These are phyloP conservation scores for Coniochaeta sp. DNA, from an alignment of 2,329 filamentous ascomycete genomes.

Conservation along the genomic window DNA sequence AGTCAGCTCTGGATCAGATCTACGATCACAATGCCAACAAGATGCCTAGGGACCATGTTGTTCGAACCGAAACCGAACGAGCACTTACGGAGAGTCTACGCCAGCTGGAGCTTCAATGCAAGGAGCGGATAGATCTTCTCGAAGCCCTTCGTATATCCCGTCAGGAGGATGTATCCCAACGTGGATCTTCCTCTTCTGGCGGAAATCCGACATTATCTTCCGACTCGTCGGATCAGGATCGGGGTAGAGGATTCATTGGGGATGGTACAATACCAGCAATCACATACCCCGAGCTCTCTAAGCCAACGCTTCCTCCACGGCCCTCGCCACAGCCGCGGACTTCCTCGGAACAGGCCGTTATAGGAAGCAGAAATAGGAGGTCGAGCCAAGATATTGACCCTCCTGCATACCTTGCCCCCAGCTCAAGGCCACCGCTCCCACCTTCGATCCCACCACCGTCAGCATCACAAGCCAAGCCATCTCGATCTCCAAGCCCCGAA, in stretches of 20 bases:
- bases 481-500: slow-evolving; percentile 50
- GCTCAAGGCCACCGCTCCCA: slow-evolving; percentile 17
- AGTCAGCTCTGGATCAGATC: slow-evolving; percentile 79
- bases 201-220: background rate
- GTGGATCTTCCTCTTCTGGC: slow-evolving; percentile 16
- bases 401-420: slow-evolving; percentile 17
- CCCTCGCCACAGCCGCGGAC: slow-evolving; percentile 47
- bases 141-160: slow-evolving; percentile 69
- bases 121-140: slow-evolving; percentile 83
- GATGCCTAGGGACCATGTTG: slow-evolving; percentile 59
- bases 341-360: slow-evolving; percentile 40
- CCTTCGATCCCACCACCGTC: slow-evolving; percentile 18
- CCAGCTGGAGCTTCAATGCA: slow-evolving; percentile 83
- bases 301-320: slow-evolving; percentile 41
- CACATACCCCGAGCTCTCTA: slow-evolving; percentile 74
- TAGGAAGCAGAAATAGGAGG: slow-evolving; percentile 20
- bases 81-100: slow-evolving; percentile 74
- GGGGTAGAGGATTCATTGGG: slow-evolving; percentile 59
- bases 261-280: slow-evolving; percentile 76
- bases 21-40: slow-evolving; percentile 77
- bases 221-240: slow-evolving; percentile 10
- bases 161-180: slow-evolving; percentile 28
- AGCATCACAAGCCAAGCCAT: slow-evolving; percentile 26
- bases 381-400: background rate
- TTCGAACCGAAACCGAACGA: slow-evolving; percentile 75